Evolutionary conservation across 2,329 filamentous ascomycete genomes (phyloP), one percentile per base, ranked within the genome.

Genomic region (Didymosphaeria variabile): DNA sequence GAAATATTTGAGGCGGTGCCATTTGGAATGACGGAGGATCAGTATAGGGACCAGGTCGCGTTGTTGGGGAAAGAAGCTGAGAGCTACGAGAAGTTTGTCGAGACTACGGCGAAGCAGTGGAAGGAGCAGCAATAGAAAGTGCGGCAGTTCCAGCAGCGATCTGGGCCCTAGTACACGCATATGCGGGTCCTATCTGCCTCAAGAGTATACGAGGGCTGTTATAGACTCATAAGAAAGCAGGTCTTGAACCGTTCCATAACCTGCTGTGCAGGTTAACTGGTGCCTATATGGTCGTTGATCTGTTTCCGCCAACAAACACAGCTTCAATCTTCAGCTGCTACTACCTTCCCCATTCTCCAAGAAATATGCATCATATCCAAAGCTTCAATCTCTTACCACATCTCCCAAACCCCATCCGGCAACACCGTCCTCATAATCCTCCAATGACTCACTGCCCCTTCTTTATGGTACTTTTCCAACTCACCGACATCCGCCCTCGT

Each of bases 361-460:
- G 26, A 29, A 6, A 29, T 6, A 29, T 6, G 26, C 4, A 1
- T 29, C 6, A 6, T 5, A 29, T 29, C 26, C 6, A 29, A 6
- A 29, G 26, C 26, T 29, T 29, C 26, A 29, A 6, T 29, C 10
- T 8, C 40, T 66, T 60, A 97, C 92, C 93, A 98, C 71, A 88
- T 86, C 81, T 97, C 91, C 95, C 95, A 99, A 29, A 98, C 87
- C 13, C 81, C 81, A 59, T 83, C 83, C 1, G 94, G 93, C 64
- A 98, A 68, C 2, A 97, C 93, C 0, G 82, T 87, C 72, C 95
- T 87, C 93, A 99, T 99, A 50, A 99, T 90, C 46, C 81, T 82
- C 95, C 95, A 99, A 80, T 99, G 95, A 10, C 91, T 91, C 55
- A 91, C 75, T 0, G 94, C 94, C 70, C 91, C 92, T 72, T 87